These are phyloP conservation scores for Mortierella sp. DNA, from an alignment of 371 early-diverging fungal genomes.

Conservation along the genomic window DNA sequence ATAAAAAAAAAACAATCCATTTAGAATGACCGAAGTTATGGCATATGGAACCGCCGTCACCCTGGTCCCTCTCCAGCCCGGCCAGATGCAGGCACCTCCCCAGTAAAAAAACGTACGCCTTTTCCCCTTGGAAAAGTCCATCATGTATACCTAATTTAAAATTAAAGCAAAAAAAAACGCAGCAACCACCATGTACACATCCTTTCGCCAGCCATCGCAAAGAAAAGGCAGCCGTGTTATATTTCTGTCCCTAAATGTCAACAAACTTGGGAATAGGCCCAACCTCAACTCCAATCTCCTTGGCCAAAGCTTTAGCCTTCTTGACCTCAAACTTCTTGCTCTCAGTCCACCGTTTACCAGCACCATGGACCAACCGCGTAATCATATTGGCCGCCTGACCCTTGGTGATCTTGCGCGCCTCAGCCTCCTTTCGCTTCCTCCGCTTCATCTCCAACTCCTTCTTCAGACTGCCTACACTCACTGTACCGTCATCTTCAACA, in stretches of 20 bases:
- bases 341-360: conserved; percentile 47
- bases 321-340: conserved; percentile 35
- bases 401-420: conserved; percentile 55
- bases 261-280: conserved; percentile 46
- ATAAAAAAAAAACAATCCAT: neutral
- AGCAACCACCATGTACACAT: neutral
- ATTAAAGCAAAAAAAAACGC: neutral
- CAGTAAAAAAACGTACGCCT: neutral
- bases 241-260: conserved; percentile 20
- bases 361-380: conserved; percentile 64
- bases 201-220: neutral
- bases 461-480: conserved; percentile 14
- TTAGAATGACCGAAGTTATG: conserved; percentile 56
- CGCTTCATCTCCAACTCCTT: conserved; percentile 17
- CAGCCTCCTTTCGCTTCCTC: neutral
- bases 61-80: conserved; percentile 41
- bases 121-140: neutral
- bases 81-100: neutral
- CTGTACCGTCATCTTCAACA: neutral
- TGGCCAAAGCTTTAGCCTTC: conserved; percentile 39
- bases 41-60: conserved; percentile 54
- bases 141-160: neutral
- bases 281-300: conserved; percentile 44
- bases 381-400: conserved; percentile 74
- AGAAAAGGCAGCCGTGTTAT: neutral